Evolutionary conservation across 192 early-diverging fungal genomes (phyloP), one percentile per base, ranked within the genome.

Genomic region (Coemansia reversa): DNA sequence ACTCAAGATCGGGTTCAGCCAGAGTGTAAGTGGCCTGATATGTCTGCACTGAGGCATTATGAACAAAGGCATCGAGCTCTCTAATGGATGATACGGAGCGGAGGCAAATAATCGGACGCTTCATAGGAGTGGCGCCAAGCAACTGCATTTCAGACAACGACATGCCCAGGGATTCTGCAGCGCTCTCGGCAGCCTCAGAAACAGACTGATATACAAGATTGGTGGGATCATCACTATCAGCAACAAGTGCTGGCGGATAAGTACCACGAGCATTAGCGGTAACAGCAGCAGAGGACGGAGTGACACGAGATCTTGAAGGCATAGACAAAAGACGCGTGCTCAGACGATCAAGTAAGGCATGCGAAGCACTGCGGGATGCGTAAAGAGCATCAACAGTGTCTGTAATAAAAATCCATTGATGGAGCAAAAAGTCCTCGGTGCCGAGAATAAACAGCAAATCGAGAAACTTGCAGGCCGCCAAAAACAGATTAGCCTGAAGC

Each of bases 371-470:
- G 48, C 83, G 83, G 24, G 64, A 64, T 18, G 79, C 72, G 53
- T 83, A 81, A 22, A 89, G 75, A 6, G 87, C 84, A 29, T 93
- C 92, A 22, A 91, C 83, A 4, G 91, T 92, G 54, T 97, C 93
- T 2, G 87, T 86, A 53, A 95, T 90, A 63, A 97, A 97, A 14
- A 97, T 92, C 95, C 95, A 97, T 83, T 97, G 92, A 62, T 94
- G 92, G 45, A 93, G 85, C 70, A 94, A 87, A 60, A 94, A 95
- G 30, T 88, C 85, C 30, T 91, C 91, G n/a, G 89, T 85, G 53
- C 88, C 89, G 6, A 97, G 84, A 9, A 90, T 81, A 65, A 92
- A 85, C 48, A 95, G 45, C 39, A 94, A 68, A 62, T 97, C 94
- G 45, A 97, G 66, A 67, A 94, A 92, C 73, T 95, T 97, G 74